Conservation (phyloP, 176 grass and related monocot genomes). For the Zea mays region Zm-B73-REFERENCE-NAM-5.0 NC_050096.1:170954001-170954500, state of each 20-base stretch:
- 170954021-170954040: conserved; percentile 25
- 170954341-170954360: conserved; percentile 71
- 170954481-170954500: conserved; percentile 68
- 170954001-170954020: neutral
- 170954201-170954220: conserved; percentile 36
- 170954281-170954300: conserved; percentile 35
- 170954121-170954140: conserved; percentile 30
- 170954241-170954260: conserved; percentile 72
- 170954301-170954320: conserved; percentile 51
- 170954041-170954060: conserved; percentile 22
- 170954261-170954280: conserved; percentile 46
- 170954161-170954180: conserved; percentile 44
- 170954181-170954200: conserved; percentile 31
- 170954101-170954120: neutral
- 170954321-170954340: conserved; percentile 70
- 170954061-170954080: conserved; percentile 46
- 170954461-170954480: conserved; percentile 7
- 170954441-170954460: neutral
- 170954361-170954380: conserved; percentile 89
- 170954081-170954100: conserved; percentile 42
- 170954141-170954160: conserved; percentile 26
- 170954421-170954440: neutral
- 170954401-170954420: conserved; percentile 23
- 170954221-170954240: conserved; percentile 76
- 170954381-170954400: conserved; percentile 69